Conservation (phyloP, 257 asterid genomes). For the Ligustrum vulgare region DNA sequence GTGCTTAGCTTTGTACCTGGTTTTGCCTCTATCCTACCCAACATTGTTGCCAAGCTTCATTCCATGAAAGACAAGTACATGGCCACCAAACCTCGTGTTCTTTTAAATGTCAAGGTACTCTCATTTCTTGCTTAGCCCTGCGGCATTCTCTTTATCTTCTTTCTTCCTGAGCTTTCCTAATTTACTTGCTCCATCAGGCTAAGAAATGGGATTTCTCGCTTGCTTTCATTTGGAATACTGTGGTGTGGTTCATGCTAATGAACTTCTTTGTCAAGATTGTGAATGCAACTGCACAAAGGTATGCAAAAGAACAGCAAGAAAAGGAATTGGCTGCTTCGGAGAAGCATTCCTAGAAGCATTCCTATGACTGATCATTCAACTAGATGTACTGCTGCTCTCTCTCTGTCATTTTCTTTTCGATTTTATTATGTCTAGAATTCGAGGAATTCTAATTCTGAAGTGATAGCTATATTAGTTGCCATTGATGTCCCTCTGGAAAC, state of each 20-base stretch:
- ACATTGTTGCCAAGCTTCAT: conserved; percentile 70
- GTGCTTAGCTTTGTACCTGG: conserved; percentile 82
- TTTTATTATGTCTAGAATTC: conserved; percentile 21
- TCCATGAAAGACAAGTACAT: conserved; percentile 80
- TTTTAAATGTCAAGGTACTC: conserved; percentile 60
- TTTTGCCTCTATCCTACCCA: conserved; percentile 54
- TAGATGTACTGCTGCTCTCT: neutral
- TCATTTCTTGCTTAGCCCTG: neutral
- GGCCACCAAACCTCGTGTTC: conserved; percentile 49
- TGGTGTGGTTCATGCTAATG: conserved; percentile 79
- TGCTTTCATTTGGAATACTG: conserved; percentile 70
- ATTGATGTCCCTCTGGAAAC: conserved; percentile 28
- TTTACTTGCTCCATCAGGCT: conserved; percentile 34
- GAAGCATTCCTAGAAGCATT: conserved; percentile 43
- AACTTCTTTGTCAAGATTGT: conserved; percentile 75
- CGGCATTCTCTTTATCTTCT: neutral
- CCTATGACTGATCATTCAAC: conserved; percentile 22
- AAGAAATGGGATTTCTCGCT: conserved; percentile 73
- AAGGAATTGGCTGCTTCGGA: conserved; percentile 47
- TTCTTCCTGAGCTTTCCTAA: neutral
- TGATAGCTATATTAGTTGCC: conserved; percentile 28
- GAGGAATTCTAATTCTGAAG: conserved; percentile 18
- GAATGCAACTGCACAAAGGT: conserved; percentile 67
- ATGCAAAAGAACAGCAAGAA: conserved; percentile 69
- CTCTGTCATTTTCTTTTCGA: neutral